Base-by-base conservation (phyloP, 352 stramenopile genomes). In the Globisporangium cederbergense region DNA sequence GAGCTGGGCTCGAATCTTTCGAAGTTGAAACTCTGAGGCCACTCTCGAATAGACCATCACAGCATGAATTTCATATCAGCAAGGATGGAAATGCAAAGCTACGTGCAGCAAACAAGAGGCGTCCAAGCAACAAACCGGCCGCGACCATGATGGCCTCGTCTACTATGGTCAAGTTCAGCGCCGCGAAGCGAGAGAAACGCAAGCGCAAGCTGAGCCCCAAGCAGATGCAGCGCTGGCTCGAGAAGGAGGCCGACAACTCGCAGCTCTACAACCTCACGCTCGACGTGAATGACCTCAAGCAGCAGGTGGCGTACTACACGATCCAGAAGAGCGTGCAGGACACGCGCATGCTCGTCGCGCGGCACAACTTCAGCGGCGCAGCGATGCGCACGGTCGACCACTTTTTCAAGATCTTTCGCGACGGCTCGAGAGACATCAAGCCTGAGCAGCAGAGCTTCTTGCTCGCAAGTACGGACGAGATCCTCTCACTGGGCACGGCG, bases 171-270 rank as follows among this genome's bases (percentile, higher is more conserved):
- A 54, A 34, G 22, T 2, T 16, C 20, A 36, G 3, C 3, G 22
- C 47, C 9, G 22, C 16, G 8, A 45, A 11, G 36, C 14, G 28
- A 18, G 40, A 32, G 14, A 64, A 50, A 38, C 59, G 46, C 20
- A 49, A n/a, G 16, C 59, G 59, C 50, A 56, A 58, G 50, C 47
- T 64, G n/a, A 58, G 20, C 20, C 32, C 47, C 3, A 55, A 64
- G 38, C 46, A 64, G 28, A 46, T 56, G 47, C 6, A 57, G 59
- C 32, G 47, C 47, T 64, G 50, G 46, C 46, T 64, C 47, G 50
- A 64, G 47, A 64, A 64, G 20, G 47, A 64, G 28, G 46, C 59
- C 50, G 46, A 64, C 50, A 30, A 64, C 50, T 64, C 59, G 18
- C 59, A 43, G 45, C 25, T 64, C 47, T 58, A 50, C 50, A 64